Conservation (phyloP, 2,329 filamentous ascomycete species). For the Sodiomyces alkalinus region DNA sequence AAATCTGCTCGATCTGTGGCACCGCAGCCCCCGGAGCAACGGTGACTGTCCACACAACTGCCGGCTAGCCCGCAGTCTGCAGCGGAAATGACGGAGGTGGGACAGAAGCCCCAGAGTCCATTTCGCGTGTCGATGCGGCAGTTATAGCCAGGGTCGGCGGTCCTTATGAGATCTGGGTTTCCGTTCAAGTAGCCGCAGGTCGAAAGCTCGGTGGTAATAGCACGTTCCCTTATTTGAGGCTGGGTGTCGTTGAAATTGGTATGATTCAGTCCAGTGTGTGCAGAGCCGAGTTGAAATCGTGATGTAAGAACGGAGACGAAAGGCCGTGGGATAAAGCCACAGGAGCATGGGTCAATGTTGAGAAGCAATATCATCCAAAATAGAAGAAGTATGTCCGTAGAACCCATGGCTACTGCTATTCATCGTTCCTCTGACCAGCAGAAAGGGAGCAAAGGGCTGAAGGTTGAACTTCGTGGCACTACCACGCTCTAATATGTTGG, state of each 20-base stretch:
- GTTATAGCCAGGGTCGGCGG: slow-evolving; percentile 17
- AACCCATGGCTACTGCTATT: too few species aligned
- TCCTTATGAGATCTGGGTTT: slow-evolving; percentile 13
- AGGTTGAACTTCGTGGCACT: too few species aligned
- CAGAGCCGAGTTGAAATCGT: too few species aligned
- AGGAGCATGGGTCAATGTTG: too few species aligned
- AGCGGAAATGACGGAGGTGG: slow-evolving; percentile 17
- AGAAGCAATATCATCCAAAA: too few species aligned
- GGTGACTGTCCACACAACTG: slow-evolving; percentile 16
- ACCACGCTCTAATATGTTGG: too few species aligned
- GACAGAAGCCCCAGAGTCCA: slow-evolving; percentile 24
- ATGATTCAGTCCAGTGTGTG: too few species aligned
- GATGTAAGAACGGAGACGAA: too few species aligned
- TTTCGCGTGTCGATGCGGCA: slow-evolving; percentile 19
- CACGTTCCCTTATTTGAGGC: slow-evolving; percentile 1
- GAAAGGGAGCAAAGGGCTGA: too few species aligned
- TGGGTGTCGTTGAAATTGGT: slow-evolving; percentile 1
- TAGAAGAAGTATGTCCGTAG: too few species aligned
- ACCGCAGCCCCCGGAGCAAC: slow-evolving; percentile 19
- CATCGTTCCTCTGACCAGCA: too few species aligned
- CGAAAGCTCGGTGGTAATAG: slow-evolving; percentile 1
- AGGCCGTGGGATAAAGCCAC: too few species aligned
- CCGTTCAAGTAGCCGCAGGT: slow-evolving; percentile 18
- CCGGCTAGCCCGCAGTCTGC: slow-evolving; percentile 22
- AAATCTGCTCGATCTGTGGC: slow-evolving; percentile 9